Base-by-base conservation (phyloP, 2,329 filamentous ascomycete species). In the Cercospora sesami region DNA sequence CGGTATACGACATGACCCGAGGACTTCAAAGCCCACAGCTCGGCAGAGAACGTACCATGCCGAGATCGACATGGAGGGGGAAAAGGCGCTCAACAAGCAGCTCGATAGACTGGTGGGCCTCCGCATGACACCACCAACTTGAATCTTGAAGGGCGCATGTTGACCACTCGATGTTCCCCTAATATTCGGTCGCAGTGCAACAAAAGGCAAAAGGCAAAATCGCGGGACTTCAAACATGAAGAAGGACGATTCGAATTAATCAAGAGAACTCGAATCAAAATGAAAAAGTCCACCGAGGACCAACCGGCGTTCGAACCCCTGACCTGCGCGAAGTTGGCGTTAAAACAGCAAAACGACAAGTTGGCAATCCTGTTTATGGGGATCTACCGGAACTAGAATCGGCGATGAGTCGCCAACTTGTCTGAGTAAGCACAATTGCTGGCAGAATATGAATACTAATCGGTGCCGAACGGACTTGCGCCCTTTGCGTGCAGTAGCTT, bases 1-100 rank as follows among this genome's bases (percentile, higher is more conserved):
- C 70, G 79, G 10, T 81, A 81, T 65, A 79, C 70, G 33, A 73
- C 68, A 21, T 48, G 42, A 48, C 0, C 36, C 36, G 5, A 39
- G 36, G 6, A n/a, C 36, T 8, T 39, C 36, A 39, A 39, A 39
- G 14, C 14, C 36, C 36, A 39, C 36, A n/a, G 36, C 36, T 39
- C 36, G 14, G 14, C n/a, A 39, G 36, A 8, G 36, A 39, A 5
- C 14, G 36, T 39, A n/a, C 12, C 16, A 39, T 39, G 5, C 36
- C 12, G 14, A n/a, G 5, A 39, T 39, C 36, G n/a, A 39, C 3
- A n/a, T 7, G 36, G 36, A 39, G 2, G 36, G 16, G 5, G 5
- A 39, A n/a, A n/a, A n/a, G 14, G 16, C 5, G 36, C 16, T 14
- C 14, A 39, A 39, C 36, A 39, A n/a, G 36, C 16, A 39, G 36